Percentiles rank a stretch among this genome's conserved stretches.
Conservation (phyloP, 768 basidiomycete species). For the Mycena crocata region DNA sequence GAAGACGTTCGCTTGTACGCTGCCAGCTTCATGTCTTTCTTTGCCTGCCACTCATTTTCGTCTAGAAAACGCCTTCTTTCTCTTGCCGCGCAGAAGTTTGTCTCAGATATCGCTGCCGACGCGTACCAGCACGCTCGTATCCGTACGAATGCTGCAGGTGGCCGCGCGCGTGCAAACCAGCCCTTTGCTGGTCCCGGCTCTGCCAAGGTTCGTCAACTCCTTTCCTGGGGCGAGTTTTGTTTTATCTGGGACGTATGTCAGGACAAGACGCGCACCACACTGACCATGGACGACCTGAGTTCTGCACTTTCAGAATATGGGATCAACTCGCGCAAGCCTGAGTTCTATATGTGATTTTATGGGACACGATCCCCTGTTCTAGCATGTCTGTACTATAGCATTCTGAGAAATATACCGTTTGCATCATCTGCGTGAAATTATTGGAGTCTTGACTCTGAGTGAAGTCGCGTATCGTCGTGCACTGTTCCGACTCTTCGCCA, state of each 20-base stretch:
- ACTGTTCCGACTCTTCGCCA: too few relatives aligned
- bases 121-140: conserved; percentile 98
- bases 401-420: too few relatives aligned
- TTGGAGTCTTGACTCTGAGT: neutral
- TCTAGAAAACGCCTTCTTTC: conserved; percentile 92
- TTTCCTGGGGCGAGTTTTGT: conserved; percentile 1
- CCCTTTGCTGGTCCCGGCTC: conserved; percentile 67
- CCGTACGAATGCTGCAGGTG: conserved; percentile 86
- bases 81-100: conserved; percentile 96
- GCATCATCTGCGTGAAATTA: too few relatives aligned
- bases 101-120: conserved; percentile 95
- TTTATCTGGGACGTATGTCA: conserved; percentile 41
- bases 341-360: conserved; percentile 80
- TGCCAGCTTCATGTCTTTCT: conserved; percentile 14
- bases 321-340: conserved; percentile 92
- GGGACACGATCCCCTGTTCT: neutral
- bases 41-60: conserved; percentile 5
- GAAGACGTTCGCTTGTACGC: conserved; percentile 91
- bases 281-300: conserved; percentile 98
- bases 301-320: conserved; percentile 96
- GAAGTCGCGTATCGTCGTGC: too few relatives aligned
- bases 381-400: too few relatives aligned
- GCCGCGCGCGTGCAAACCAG: conserved; percentile 74
- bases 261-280: conserved; percentile 92
- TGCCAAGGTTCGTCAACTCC: conserved; percentile 63